A percentile compares a stretch with the other conserved stretches of the same genome.
Conservation (phyloP, 202 grass and related monocot species). For the Sporobolus alterniflorus region DNA sequence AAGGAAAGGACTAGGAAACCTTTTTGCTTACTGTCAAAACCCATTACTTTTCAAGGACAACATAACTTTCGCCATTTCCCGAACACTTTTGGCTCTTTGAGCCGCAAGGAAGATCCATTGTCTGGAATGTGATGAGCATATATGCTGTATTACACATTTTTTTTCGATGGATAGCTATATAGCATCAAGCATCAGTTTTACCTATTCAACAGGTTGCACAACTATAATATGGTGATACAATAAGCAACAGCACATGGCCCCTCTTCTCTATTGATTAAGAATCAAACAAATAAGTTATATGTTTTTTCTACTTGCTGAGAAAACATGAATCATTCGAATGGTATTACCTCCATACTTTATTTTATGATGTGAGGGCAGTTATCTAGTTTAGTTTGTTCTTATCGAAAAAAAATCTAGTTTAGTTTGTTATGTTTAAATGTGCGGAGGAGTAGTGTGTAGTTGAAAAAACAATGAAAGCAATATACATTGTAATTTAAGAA, state of each 20-base stretch:
- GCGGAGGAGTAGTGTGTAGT: too few relatives aligned
- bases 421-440: background rate
- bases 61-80: background rate
- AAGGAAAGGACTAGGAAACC: background rate
- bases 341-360: background rate
- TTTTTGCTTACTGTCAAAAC: background rate
- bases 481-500: too few relatives aligned
- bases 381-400: too few relatives aligned
- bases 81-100: background rate
- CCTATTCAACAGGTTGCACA: background rate
- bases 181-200: too few relatives aligned
- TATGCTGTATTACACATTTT: background rate
- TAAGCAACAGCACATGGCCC: background rate
- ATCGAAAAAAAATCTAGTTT: too few relatives aligned
- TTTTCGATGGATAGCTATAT: background rate
- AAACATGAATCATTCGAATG: too few relatives aligned
- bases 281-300: background rate
- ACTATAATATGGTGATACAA: background rate
- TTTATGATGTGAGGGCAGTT: background rate
- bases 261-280: background rate
- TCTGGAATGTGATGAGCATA: background rate
- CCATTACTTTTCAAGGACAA: background rate
- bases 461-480: too few relatives aligned
- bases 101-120: background rate
- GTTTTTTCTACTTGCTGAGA: background rate